Percentiles rank a stretch among this genome's conserved stretches.
Conservation (phyloP, 768 basidiomycete genomes). For the Sporobolomyces phaffii region DNA sequence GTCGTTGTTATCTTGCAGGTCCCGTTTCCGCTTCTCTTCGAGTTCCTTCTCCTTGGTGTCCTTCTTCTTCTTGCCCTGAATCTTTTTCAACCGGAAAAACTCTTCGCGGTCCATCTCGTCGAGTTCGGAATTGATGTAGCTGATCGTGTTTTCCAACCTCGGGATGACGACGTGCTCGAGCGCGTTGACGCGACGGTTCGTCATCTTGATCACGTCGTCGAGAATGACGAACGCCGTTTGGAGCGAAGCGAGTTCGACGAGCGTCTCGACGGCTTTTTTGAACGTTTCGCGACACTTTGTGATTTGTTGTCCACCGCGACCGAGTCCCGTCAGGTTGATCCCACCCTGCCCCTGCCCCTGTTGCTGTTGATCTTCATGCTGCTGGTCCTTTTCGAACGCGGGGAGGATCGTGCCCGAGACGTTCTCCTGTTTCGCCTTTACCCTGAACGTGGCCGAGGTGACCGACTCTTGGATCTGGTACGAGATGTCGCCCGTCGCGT, state of each 20-base stretch:
- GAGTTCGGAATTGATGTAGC: conserved; percentile 92
- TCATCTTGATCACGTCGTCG: conserved; percentile 98
- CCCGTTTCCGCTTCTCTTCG: conserved; percentile 34
- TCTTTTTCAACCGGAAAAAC: conserved; percentile 52
- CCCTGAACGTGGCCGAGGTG: conserved; percentile 80
- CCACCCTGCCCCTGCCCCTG: not conserved
- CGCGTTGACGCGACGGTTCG: conserved; percentile 96
- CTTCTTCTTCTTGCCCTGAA: conserved; percentile 43
- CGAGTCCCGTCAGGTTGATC: conserved; percentile 88
- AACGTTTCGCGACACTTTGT: conserved; percentile 93
- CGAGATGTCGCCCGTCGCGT: conserved; percentile 86
- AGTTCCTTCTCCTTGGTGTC: conserved; percentile 37
- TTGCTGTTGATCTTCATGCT: conserved; percentile 39
- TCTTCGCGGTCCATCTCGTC: conserved; percentile 87
- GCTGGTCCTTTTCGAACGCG: conserved; percentile 76
- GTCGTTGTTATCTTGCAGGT: conserved; percentile 48
- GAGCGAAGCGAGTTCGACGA: conserved; percentile 92
- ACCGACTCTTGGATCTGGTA: conserved; percentile 98
- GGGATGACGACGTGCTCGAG: conserved; percentile 97
- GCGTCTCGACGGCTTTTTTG: conserved; percentile 91
- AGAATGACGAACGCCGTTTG: conserved; percentile 93
- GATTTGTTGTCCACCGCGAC: conserved; percentile 93
- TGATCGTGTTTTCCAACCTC: conserved; percentile 90
- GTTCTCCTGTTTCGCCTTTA: conserved; percentile 93
- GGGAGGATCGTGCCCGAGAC: conserved; percentile 94